phyloP scores from a whole-genome alignment of 106 monocot genomes.

The Allium fistulosum region DNA sequence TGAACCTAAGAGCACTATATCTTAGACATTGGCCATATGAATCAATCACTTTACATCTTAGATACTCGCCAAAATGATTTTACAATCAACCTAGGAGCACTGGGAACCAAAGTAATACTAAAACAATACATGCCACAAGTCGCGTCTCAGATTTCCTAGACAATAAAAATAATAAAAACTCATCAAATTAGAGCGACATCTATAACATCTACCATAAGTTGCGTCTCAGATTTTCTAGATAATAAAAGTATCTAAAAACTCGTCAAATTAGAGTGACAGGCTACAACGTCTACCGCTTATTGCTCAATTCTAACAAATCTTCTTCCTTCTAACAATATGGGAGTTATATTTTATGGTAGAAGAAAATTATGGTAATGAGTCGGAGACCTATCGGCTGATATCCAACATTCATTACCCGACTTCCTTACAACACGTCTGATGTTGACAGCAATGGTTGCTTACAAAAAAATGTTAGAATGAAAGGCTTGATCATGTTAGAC shows the following conservation, averaged over 20 bases:
- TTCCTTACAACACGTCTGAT: constrained; percentile 33
- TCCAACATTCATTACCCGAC: constrained; percentile 50
- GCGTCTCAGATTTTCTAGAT: too few species aligned
- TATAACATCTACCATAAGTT: too few species aligned
- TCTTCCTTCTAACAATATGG: constrained; percentile 6
- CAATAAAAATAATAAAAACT: constrained; percentile 42
- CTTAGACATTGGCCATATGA: too few species aligned
- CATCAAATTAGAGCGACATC: too few species aligned
- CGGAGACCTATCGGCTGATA: constrained; percentile 76
- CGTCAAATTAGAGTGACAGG: too few species aligned
- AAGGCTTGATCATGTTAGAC: constrained; percentile 17
- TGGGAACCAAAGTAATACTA: constrained; percentile 34
- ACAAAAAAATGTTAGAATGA: constrained; percentile 53
- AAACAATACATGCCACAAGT: constrained; percentile 63
- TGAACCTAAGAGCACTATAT: too few species aligned
- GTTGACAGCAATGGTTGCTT: constrained; percentile 51
- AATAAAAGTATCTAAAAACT: too few species aligned
- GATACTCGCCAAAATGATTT: constrained; percentile 88
- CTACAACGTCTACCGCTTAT: too few species aligned
- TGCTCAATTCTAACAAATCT: too few species aligned
- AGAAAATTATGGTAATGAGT: constrained; percentile 62
- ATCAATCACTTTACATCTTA: constrained; percentile 58
- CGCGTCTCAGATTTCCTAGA: constrained; percentile 41
- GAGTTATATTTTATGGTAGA: constrained; percentile 58
- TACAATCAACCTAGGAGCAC: constrained; percentile 43